phyloP scores from a whole-genome alignment of 495 filamentous ascomycete genomes.

The Bombardia bombarda region DNA sequence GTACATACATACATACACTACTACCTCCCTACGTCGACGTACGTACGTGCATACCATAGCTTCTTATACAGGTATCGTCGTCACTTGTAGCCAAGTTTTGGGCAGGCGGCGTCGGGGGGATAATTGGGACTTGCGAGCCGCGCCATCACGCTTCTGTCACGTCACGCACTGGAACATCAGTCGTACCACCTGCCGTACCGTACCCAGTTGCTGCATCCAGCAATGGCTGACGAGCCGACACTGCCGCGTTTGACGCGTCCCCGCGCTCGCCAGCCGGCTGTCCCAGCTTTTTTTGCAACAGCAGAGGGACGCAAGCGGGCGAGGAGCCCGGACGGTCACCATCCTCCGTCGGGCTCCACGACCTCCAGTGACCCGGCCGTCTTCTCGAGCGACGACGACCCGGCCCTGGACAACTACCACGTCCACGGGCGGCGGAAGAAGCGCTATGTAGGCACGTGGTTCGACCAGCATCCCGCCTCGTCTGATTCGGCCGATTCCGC shows the following conservation, averaged over 20 bases:
- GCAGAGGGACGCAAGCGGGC: conserved; percentile 34
- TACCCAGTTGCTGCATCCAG: too few relatives aligned
- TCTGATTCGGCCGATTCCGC: conserved; percentile 31
- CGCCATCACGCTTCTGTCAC: too few relatives aligned
- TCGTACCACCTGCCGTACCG: too few relatives aligned
- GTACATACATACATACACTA: too few relatives aligned
- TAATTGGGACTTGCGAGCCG: too few relatives aligned
- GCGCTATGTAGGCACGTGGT: conserved; percentile 66
- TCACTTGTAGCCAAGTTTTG: too few relatives aligned
- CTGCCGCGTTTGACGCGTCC: conserved; percentile 34
- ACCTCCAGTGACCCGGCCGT: conserved; percentile 66
- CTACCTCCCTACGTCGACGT: too few relatives aligned
- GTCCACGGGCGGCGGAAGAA: conserved; percentile 39
- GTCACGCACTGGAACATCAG: too few relatives aligned
- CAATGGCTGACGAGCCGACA: conserved; percentile 38
- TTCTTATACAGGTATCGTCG: too few relatives aligned
- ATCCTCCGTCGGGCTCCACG: conserved; percentile 13
- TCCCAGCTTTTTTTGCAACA: conserved; percentile 15
- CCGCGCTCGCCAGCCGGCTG: too few relatives aligned
- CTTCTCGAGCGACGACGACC: conserved; percentile 74
- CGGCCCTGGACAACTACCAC: conserved; percentile 68
- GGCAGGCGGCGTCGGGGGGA: too few relatives aligned
- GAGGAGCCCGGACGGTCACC: conserved; percentile 12
- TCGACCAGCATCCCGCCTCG: conserved; percentile 45
- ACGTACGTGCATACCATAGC: too few relatives aligned